Base-by-base conservation (phyloP, 768 basidiomycete species). In the Termitomyces sp. region DNA sequence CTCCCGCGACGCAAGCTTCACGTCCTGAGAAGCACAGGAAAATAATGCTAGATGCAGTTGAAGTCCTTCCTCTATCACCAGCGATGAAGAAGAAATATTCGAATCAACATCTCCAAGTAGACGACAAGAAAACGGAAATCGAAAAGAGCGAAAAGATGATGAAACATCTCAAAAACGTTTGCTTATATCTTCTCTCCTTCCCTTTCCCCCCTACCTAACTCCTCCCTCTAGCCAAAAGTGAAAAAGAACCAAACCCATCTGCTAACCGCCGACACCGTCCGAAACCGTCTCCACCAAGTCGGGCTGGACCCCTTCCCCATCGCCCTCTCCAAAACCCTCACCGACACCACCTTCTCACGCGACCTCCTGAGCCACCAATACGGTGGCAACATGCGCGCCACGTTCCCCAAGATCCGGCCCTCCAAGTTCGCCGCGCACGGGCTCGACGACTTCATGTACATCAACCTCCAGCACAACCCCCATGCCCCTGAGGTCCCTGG, bases 401-500 rank as follows among this genome's bases (percentile, higher is more conserved):
- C 69, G 1, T 67, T 63, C 43, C 74, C 74, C 0, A 45, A 16
- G 0, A 71, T 72, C 13, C 32, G 52, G 2, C 32, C 56, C 2
- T 45, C 62, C 0, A 62, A 59, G n/a, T 7, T 72, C 5, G 65
- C 59, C 0, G 36, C 50, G 8, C 74, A 76, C 55, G 72, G 74
- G 2, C 39, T 68, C 45, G 40, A 68, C 6, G 67, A 74, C 27
- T 77, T 75, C 54, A 68, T 71, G 67, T 79, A 67, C 56, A 61
- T 71, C 0, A 71, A 70, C 50, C 63, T 72, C 1, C 46, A 57
- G 2, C 69, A 66, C 40, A 72, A 76, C 40, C 74, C 75, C 1
- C 64, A 74, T 22, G 75, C 69, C 10, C 78, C 75, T 1, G 58
- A 71, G 51, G 40, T 70, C 14, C 72, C 75, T 0, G 76, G 76